Evolutionary conservation across 257 asterid genomes (phyloP), one percentile per base, ranked within the genome.

Genomic region (Linderniella brevidens): DNA sequence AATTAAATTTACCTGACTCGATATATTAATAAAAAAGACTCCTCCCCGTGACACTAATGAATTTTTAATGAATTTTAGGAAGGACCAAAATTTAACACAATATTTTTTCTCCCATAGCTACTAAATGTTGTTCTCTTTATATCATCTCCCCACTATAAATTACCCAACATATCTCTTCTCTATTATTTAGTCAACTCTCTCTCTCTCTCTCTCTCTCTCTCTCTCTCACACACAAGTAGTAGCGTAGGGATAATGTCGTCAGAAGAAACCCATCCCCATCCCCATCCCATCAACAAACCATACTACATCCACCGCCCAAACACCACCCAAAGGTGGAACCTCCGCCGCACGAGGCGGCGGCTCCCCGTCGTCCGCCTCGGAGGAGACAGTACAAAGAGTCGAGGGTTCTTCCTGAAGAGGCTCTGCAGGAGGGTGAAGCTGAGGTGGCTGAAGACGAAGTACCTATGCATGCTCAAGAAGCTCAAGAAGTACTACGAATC

Each of bases 341-440:
- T 49, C 49, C 78, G 79, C 63, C 79, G 82, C 4, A 41, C 56
- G 11, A 47, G 69, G 66, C 58, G 61, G 55, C 60, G 56, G 39
- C 63, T 70, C 13, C 83, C 92, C 48, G 68, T 55, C 14, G 69
- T 68, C 35, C 80, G 88, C 0, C 66, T 86, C 0, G 93, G 93
- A 1, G 76, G 73, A 25, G 32, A 25, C 15, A 65, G 59, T 58
- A 76, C 56, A 18, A 58, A 49, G 35, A 75, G 84, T 8, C 67
- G 68, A 8, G 65, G 94, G 11, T 64, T 59, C 50, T 68, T 58
- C 47, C 61, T 76, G 8, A 50, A 46, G 32, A 58, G 76, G 55
- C 62, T 77, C 3, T 65, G 71, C 56, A 60, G 67, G 55, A 78
- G 68, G 56, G 79, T 61, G 19, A 73, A 57, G 58, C 48, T 78